Evolutionary conservation across 2,329 filamentous ascomycete species (phyloP).

Genomic region (Xylariaceae sp.): DNA sequence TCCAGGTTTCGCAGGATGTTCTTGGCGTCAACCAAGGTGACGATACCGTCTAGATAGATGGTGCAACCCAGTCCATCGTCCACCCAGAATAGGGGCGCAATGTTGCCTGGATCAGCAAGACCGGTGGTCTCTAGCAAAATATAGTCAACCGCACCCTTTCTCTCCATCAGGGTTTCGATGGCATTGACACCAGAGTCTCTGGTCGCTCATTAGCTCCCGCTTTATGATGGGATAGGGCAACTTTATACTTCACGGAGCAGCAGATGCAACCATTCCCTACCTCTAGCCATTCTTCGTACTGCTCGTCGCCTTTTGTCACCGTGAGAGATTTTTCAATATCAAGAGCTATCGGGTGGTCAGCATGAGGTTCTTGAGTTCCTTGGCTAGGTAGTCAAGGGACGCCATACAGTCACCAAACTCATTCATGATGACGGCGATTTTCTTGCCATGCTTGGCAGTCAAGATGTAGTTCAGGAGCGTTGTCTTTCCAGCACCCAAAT

Average conservation of each 20-base stretch:
- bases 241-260: constrained; percentile 80
- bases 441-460: constrained; percentile 92
- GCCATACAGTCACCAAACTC: constrained; percentile 75
- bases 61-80: constrained; percentile 92
- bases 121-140: constrained; percentile 96
- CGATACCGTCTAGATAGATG: constrained; percentile 95
- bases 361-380: background rate
- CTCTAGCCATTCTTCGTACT: constrained; percentile 91
- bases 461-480: constrained; percentile 94
- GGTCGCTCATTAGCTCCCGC: constrained; percentile 22
- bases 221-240: background rate
- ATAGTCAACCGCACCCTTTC: constrained; percentile 91
- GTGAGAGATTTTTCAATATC: constrained; percentile 97
- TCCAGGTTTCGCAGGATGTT: constrained; percentile 82
- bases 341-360: constrained; percentile 51
- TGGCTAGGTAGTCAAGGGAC: background rate
- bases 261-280: constrained; percentile 96
- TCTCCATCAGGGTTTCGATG: constrained; percentile 93
- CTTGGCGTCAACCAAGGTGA: constrained; percentile 91
- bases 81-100: constrained; percentile 95
- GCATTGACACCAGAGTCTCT: constrained; percentile 90
- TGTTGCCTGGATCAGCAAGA: constrained; percentile 88
- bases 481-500: constrained; percentile 92
- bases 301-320: constrained; percentile 74
- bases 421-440: constrained; percentile 96